Percentiles rank a stretch among this genome's conserved stretches.
phyloP scores from a whole-genome alignment of 495 filamentous ascomycete genomes.

The Hyaloscypha finlandica region DNA sequence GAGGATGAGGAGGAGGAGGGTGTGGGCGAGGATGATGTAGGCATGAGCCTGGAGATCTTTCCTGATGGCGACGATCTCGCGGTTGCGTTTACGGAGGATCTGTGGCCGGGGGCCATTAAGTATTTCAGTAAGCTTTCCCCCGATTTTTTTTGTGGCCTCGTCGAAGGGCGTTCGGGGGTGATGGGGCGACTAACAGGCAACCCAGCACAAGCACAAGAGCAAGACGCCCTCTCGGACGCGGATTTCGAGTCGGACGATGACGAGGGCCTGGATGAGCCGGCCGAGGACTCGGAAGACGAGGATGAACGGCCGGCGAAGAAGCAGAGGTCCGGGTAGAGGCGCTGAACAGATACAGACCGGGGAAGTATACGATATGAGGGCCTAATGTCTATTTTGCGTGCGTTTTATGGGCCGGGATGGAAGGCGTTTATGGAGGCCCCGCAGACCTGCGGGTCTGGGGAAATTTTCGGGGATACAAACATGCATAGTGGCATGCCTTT shows the following conservation, averaged over 20 bases:
- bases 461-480: no score
- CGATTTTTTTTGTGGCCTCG: neutral
- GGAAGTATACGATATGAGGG: no score
- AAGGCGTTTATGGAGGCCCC: no score
- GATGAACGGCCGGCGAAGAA: constrained; percentile 44
- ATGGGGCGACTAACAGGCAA: constrained; percentile 1
- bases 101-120: constrained; percentile 84
- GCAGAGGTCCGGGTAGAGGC: neutral
- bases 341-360: no score
- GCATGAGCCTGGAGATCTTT: constrained; percentile 71
- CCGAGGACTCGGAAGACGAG: constrained; percentile 29
- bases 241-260: constrained; percentile 60
- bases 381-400: no score
- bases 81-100: constrained; percentile 76
- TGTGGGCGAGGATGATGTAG: constrained; percentile 53
- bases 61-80: constrained; percentile 79
- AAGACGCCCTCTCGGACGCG: constrained; percentile 54
- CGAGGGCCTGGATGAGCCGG: constrained; percentile 2
- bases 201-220: constrained; percentile 64
- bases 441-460: no score
- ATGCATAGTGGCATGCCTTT: no score
- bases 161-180: no score
- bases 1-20: constrained; percentile 50
- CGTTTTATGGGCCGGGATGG: no score
- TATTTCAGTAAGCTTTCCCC: constrained; percentile 72